Conservation (phyloP, 2,329 filamentous ascomycete genomes). For the Colletotrichum viniferum region DNA sequence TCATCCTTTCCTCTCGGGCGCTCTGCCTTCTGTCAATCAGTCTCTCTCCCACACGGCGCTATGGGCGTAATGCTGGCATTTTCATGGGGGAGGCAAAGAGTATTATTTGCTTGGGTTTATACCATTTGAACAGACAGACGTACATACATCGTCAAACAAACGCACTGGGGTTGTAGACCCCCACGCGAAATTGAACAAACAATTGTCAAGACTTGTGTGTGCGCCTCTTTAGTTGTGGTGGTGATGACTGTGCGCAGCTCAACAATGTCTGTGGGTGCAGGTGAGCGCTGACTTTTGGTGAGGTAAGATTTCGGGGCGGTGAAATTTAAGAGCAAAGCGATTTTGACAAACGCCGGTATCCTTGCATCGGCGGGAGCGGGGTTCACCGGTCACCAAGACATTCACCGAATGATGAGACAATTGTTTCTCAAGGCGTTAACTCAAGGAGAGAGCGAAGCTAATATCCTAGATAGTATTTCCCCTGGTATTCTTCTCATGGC, state of each 20-base stretch:
- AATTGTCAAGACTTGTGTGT: background rate
- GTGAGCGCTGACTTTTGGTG: background rate
- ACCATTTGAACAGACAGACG: slow-evolving; percentile 9
- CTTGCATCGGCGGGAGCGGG: background rate
- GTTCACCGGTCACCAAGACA: background rate
- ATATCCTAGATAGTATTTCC: background rate
- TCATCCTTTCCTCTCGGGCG: background rate
- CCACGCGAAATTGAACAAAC: background rate
- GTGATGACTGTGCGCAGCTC: background rate
- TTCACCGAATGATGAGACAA: background rate
- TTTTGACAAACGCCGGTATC: background rate
- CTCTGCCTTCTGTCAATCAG: background rate
- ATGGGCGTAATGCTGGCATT: slow-evolving; percentile 7
- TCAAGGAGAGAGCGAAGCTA: background rate
- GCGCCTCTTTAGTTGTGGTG: background rate
- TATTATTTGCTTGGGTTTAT: slow-evolving; percentile 11
- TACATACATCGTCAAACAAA: slow-evolving; percentile 5
- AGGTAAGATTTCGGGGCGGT: background rate
- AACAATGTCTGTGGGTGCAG: slow-evolving; percentile 2
- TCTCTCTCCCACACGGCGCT: slow-evolving; percentile 1
- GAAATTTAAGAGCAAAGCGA: background rate
- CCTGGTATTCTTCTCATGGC: background rate
- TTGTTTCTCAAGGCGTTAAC: background rate
- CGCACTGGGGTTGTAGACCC: background rate
- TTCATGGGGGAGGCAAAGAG: background rate